Percentiles rank a stretch among this genome's conserved stretches.
Conservation (phyloP, 1,284 basidiomycete genomes). For the Trametes pubescens region DNA sequence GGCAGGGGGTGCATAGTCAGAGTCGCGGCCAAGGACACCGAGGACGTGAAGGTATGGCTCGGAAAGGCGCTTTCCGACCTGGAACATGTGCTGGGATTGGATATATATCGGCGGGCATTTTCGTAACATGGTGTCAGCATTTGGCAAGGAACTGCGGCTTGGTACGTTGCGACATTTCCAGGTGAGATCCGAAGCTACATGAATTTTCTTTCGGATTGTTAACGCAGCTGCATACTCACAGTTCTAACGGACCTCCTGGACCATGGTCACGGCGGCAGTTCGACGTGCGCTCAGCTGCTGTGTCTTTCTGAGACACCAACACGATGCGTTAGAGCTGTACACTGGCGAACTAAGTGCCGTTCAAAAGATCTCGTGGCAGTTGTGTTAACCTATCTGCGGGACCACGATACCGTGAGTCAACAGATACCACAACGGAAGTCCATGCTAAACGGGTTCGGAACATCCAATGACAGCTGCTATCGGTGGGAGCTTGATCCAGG, state of each 20-base stretch:
- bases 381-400: neutral
- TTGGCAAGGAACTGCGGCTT: neutral
- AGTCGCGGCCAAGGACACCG: constrained; percentile 76
- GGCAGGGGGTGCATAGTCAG: constrained; percentile 67
- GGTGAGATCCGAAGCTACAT: neutral
- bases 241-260: too few relatives aligned
- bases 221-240: too few relatives aligned
- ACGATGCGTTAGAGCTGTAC: too few relatives aligned
- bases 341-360: neutral
- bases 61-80: constrained; percentile 57
- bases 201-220: neutral
- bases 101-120: constrained; percentile 72
- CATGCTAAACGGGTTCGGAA: neutral
- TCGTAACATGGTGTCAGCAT: neutral
- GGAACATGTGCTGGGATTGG: constrained; percentile 64
- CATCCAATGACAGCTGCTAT: neutral
- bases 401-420: neutral
- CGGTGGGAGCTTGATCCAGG: constrained; percentile 1
- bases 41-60: constrained; percentile 78
- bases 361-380: neutral
- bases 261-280: too few relatives aligned
- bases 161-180: neutral
- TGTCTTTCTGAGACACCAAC: too few relatives aligned
- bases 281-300: too few relatives aligned
- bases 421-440: neutral